These are phyloP conservation scores for Neckera pumila DNA, from an alignment of 225 moss, liverwort and hornwort genomes.

Conservation along the genomic window DNA sequence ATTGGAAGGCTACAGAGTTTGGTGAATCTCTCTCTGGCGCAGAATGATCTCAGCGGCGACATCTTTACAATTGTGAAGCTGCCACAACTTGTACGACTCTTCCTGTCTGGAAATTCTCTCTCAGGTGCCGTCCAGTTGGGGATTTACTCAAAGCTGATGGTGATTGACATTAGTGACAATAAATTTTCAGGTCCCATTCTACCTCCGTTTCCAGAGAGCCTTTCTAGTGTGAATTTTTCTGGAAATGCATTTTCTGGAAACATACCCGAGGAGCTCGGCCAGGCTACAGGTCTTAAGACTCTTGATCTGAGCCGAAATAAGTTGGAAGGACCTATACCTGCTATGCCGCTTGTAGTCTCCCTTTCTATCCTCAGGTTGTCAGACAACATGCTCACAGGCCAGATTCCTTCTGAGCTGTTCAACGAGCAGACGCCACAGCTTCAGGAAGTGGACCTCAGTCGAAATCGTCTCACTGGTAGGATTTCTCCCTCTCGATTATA, in stretches of 20 bases:
- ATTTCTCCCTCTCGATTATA: not conserved
- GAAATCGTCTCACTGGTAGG: slow-evolving; percentile 36
- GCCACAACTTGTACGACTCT: slow-evolving; percentile 37
- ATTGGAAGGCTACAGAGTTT: slow-evolving; percentile 21
- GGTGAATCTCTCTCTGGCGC: slow-evolving; percentile 47
- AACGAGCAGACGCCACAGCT: slow-evolving; percentile 44
- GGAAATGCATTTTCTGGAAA: slow-evolving; percentile 23
- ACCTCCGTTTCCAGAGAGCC: slow-evolving; percentile 20
- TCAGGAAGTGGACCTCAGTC: slow-evolving; percentile 41
- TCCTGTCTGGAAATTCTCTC: slow-evolving; percentile 43
- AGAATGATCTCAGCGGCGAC: slow-evolving; percentile 38
- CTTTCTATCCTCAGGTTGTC: slow-evolving; percentile 23
- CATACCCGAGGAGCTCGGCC: slow-evolving; percentile 22
- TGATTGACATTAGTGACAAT: slow-evolving; percentile 57
- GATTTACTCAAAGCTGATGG: slow-evolving; percentile 17
- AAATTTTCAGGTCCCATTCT: slow-evolving; percentile 48
- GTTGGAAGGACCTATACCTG: slow-evolving; percentile 39
- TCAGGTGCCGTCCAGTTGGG: slow-evolving; percentile 27
- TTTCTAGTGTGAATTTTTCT: slow-evolving; percentile 25
- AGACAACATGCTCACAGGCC: slow-evolving; percentile 29
- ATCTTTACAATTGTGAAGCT: slow-evolving; percentile 30
- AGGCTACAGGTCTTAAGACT: slow-evolving; percentile 11
- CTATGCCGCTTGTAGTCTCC: slow-evolving; percentile 30
- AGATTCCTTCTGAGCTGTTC: slow-evolving; percentile 29
- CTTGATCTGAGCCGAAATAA: slow-evolving; percentile 39